phyloP scores from a whole-genome alignment of 805 yeast genomes.

The Kurtzmaniella fragi region DNA sequence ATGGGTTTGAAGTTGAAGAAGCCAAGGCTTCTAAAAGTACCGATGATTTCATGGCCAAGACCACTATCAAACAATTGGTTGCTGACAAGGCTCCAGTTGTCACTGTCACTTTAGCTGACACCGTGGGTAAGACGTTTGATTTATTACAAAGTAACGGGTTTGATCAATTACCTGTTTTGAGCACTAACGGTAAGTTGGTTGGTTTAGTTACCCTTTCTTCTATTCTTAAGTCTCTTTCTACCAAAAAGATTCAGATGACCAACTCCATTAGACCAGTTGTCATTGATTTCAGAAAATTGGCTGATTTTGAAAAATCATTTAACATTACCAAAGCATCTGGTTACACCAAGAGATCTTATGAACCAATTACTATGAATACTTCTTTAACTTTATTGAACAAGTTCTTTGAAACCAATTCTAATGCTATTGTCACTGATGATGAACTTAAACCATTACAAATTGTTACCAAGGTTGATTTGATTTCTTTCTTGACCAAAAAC shows the following conservation, averaged over 20 bases:
- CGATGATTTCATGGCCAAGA: conserved; percentile 33
- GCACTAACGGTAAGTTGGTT: conserved; percentile 52
- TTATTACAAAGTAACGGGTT: conserved; percentile 71
- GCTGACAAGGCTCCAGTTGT: conserved; percentile 70
- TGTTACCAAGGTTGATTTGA: conserved; percentile 82
- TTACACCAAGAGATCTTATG: conserved; percentile 61
- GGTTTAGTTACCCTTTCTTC: conserved; percentile 77
- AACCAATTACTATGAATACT: conserved; percentile 60
- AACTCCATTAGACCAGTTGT: conserved; percentile 55
- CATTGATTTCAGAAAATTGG: conserved; percentile 70
- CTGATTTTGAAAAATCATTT: conserved; percentile 60
- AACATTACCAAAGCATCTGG: conserved; percentile 52
- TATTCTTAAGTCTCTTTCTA: conserved; percentile 61
- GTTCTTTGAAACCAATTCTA: conserved; percentile 80
- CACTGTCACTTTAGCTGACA: conserved; percentile 57
- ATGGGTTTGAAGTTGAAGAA: conserved; percentile 61
- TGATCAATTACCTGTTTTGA: conserved; percentile 80
- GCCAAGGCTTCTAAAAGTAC: conserved; percentile 35
- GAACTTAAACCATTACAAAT: conserved; percentile 72
- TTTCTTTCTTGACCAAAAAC: conserved; percentile 47
- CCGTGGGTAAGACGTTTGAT: conserved; percentile 60
- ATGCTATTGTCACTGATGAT: conserved; percentile 74
- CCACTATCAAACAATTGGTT: conserved; percentile 61
- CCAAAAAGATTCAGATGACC: conserved; percentile 50
- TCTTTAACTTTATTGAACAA: conserved; percentile 63